A percentile compares a stretch with the other conserved stretches of the same genome.
Evolutionary conservation across 345 rosid genomes (phyloP).

Genomic region (Jatropha curcas): DNA sequence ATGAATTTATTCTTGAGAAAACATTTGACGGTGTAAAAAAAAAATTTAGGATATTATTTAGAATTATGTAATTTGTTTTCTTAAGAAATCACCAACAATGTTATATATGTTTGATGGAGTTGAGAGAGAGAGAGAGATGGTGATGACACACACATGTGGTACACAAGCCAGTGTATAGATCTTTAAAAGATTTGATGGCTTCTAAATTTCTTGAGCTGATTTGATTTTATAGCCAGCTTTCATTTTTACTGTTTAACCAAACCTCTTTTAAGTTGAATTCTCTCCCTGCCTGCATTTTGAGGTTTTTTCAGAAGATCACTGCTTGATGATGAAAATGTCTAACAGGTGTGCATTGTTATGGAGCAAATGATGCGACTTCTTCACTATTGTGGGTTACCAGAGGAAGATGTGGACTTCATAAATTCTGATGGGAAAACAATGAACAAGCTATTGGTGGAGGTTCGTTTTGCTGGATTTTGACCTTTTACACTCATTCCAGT

Average conservation of each 20-base stretch:
- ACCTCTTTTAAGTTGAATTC: neutral
- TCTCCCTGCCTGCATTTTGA: neutral
- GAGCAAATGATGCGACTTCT: constrained; percentile 95
- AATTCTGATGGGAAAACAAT: constrained; percentile 92
- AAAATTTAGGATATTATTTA: neutral
- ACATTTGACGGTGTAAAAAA: neutral
- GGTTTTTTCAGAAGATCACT: constrained; percentile 7
- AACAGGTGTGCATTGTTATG: constrained; percentile 90
- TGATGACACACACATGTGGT: neutral
- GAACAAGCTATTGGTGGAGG: constrained; percentile 90
- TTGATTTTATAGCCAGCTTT: neutral
- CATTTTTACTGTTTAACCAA: neutral
- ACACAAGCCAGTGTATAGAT: neutral
- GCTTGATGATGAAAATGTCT: constrained; percentile 14
- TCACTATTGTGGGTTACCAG: constrained; percentile 88
- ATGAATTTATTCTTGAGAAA: neutral
- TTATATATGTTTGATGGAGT: neutral
- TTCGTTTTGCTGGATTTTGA: constrained; percentile 34
- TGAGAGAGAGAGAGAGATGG: neutral
- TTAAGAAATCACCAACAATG: neutral
- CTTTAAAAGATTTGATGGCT: neutral
- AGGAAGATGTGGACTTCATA: constrained; percentile 88
- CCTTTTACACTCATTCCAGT: neutral
- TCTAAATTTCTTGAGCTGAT: neutral
- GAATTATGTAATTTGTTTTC: neutral